phyloP scores from a whole-genome alignment of 23 red algal species.

The Gracilaria domingensis region DNA sequence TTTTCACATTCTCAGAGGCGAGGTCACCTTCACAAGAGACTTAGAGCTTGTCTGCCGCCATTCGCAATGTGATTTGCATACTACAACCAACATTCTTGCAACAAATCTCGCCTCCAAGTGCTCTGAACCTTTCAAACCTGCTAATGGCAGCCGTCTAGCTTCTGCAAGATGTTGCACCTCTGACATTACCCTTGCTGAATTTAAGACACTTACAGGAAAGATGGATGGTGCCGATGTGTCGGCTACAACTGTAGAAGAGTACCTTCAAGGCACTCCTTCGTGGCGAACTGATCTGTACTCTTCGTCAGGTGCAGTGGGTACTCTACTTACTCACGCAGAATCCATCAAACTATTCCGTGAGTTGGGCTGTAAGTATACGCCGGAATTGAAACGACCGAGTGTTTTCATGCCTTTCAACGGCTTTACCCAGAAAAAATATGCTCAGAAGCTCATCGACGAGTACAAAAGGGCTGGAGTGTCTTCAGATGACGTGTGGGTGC shows the following conservation, averaged over 20 bases:
- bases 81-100: conserved; percentile 29
- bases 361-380: conserved; percentile 20
- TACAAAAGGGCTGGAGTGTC: conserved; percentile 43
- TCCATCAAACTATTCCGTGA: conserved; percentile 26
- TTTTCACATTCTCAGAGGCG: conserved; percentile 5
- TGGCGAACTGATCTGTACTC: conserved; percentile 33
- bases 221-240: conserved; percentile 26
- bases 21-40: conserved; percentile 53
- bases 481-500: conserved; percentile 35
- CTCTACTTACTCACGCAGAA: conserved; percentile 47
- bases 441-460: conserved; percentile 49
- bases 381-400: conserved; percentile 40
- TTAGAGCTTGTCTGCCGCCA: conserved; percentile 46
- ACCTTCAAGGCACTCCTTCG: conserved; percentile 29
- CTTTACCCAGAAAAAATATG: conserved; percentile 13
- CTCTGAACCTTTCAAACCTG: conserved; percentile 16
- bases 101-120: conserved; percentile 37
- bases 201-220: conserved; percentile 43
- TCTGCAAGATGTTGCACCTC: conserved; percentile 32
- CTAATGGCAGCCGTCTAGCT: not conserved
- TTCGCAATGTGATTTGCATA: conserved; percentile 42
- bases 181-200: conserved; percentile 38
- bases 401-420: conserved; percentile 42
- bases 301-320: conserved; percentile 21
- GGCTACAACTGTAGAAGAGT: conserved; percentile 40